Percentiles rank a stretch among this genome's conserved stretches.
phyloP scores from a whole-genome alignment of 192 early-diverging fungal genomes.

The Coemansia nantahalensis region DNA sequence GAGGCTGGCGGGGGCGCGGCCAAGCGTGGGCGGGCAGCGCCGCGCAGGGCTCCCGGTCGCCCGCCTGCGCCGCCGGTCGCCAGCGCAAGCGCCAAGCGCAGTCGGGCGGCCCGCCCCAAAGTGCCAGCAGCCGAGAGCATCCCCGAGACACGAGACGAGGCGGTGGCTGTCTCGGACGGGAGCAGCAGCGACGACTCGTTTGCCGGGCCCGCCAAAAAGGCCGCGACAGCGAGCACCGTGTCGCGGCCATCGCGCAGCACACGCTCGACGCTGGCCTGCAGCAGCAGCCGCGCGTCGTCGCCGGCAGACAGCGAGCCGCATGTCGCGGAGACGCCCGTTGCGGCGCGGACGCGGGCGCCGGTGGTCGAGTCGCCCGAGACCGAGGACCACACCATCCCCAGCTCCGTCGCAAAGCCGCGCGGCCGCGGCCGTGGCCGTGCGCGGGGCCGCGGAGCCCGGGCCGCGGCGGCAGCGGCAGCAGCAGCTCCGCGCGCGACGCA shows the following conservation, averaged over 20 bases:
- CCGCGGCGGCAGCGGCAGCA: background rate
- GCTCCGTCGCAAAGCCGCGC: background rate
- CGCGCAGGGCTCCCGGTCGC: too few species aligned
- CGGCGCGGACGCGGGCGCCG: background rate
- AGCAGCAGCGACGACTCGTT: too few species aligned
- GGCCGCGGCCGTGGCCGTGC: constrained; percentile 12
- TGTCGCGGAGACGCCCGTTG: background rate
- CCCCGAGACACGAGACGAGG: too few species aligned
- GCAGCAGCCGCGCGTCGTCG: background rate
- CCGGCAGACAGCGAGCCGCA: background rate
- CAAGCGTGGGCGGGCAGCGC: background rate
- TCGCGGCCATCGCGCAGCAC: constrained; percentile 42
- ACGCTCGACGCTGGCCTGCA: constrained; percentile 17
- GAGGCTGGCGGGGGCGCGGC: background rate
- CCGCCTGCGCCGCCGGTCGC: too few species aligned
- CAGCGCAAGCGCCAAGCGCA: too few species aligned
- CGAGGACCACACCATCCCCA: constrained; percentile 10
- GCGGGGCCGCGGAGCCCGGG: constrained; percentile 2
- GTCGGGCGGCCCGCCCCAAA: too few species aligned
- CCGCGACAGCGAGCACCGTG: background rate
- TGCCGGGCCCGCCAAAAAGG: background rate
- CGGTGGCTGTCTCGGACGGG: too few species aligned
- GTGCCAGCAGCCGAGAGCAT: too few species aligned
- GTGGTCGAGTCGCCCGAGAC: background rate
- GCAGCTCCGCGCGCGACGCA: background rate